Conservation (phyloP, 139 green algal species). For the Astrephomene gubernaculifera region DNA sequence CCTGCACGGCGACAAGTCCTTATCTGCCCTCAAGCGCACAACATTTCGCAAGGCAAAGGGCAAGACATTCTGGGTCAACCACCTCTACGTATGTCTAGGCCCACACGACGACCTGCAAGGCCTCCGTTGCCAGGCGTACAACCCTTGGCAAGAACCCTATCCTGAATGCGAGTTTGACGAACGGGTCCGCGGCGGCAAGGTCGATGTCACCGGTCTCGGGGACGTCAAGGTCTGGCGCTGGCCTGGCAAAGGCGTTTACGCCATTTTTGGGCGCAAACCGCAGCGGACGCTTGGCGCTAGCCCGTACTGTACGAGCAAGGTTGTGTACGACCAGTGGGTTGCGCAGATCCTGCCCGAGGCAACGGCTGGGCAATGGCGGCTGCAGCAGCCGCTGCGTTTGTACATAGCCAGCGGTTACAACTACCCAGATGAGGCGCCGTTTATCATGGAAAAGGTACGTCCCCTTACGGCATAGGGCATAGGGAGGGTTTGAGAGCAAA, state of each 20-base stretch:
- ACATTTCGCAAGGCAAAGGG: background rate
- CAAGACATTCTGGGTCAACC: constrained; percentile 59
- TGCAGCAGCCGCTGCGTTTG: constrained; percentile 43
- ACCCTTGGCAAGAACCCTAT: constrained; percentile 47
- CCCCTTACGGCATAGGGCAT: too few relatives aligned
- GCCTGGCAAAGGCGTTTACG: constrained; percentile 52
- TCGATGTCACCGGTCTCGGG: constrained; percentile 50
- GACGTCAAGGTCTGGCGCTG: constrained; percentile 60
- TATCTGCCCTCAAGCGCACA: constrained; percentile 49
- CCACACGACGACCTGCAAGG: background rate
- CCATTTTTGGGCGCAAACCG: constrained; percentile 59
- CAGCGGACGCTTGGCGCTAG: background rate
- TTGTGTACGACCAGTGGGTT: constrained; percentile 60
- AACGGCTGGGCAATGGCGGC: constrained; percentile 11
- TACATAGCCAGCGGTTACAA: background rate
- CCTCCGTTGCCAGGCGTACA: constrained; percentile 37
- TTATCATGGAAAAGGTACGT: constrained; percentile 54
- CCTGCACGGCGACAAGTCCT: constrained; percentile 26
- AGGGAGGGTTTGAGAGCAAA: too few relatives aligned
- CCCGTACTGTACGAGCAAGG: constrained; percentile 25
- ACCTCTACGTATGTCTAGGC: constrained; percentile 52
- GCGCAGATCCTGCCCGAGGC: constrained; percentile 27
- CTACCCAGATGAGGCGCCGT: constrained; percentile 18
- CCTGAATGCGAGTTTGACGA: constrained; percentile 53
- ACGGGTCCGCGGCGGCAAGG: constrained; percentile 44